Evolutionary conservation across 177 flowering plant genomes (phyloP).

Genomic region (Vitis hybrid): DNA sequence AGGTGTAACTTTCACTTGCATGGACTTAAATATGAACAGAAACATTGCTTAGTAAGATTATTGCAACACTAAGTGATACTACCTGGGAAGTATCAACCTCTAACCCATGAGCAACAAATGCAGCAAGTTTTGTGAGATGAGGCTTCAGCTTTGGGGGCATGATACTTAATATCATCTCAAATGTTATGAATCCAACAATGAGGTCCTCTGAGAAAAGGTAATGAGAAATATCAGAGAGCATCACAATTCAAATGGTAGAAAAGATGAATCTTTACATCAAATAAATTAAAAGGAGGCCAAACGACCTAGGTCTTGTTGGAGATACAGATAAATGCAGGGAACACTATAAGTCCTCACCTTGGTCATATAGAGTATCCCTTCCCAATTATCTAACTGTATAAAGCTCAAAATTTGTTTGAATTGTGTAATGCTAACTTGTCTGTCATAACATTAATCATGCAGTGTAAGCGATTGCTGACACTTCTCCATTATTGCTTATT

Average conservation of each 20-base stretch:
- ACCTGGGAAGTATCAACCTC: conserved; percentile 81
- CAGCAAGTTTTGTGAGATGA: conserved; percentile 51
- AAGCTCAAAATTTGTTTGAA: no score
- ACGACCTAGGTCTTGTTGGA: background rate
- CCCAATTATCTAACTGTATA: no score
- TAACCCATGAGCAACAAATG: conserved; percentile 59
- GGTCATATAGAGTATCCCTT: no score
- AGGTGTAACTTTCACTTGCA: background rate
- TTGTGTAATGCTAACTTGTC: no score
- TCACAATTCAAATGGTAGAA: background rate
- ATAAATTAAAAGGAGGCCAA: background rate
- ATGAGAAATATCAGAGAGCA: conserved; percentile 8
- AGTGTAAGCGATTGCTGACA: no score
- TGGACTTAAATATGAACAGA: background rate
- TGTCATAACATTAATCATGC: no score
- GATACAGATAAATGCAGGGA: background rate
- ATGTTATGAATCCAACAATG: conserved; percentile 56
- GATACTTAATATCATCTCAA: conserved; percentile 56
- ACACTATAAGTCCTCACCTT: background rate
- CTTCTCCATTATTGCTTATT: no score
- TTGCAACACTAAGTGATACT: background rate
- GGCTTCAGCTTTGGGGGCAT: conserved; percentile 58
- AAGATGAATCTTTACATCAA: background rate
- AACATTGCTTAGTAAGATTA: background rate
- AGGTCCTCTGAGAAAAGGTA: conserved; percentile 37